phyloP scores from a whole-genome alignment of 2,329 filamentous ascomycete species.

The Trichoderma lentiforme region DNA sequence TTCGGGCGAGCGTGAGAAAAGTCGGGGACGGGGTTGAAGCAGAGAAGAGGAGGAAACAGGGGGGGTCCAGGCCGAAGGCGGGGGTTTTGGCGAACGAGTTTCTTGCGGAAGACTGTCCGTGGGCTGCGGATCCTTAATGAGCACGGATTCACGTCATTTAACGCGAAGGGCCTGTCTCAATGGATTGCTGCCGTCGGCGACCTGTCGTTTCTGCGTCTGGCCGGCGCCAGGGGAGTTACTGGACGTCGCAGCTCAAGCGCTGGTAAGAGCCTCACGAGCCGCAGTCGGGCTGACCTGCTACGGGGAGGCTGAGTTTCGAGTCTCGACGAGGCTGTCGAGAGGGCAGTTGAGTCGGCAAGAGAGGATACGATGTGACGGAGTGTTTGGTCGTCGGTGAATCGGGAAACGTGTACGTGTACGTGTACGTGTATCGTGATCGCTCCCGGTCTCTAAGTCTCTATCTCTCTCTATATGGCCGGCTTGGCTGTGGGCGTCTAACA shows the following conservation, averaged over 20 bases:
- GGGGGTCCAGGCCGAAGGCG: neutral
- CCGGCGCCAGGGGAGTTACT: neutral
- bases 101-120: conserved; percentile 14
- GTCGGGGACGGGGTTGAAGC: conserved; percentile 2
- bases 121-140: conserved; percentile 13
- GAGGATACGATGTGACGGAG: neutral
- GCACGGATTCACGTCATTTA: conserved; percentile 19
- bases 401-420: neutral
- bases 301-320: neutral
- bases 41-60: conserved; percentile 4
- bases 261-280: conserved; percentile 1
- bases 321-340: conserved; percentile 5
- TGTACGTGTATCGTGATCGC: neutral
- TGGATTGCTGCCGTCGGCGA: neutral
- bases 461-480: neutral
- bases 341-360: neutral
- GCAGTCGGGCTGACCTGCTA: neutral
- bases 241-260: neutral
- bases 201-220: neutral
- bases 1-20: conserved; percentile 5
- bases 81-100: conserved; percentile 17
- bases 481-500: neutral
- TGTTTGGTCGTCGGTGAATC: neutral
- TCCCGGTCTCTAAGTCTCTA: neutral
- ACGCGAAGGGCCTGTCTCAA: conserved; percentile 10